phyloP scores from a whole-genome alignment of 257 asterid species.

The Solanum commersonii region DNA sequence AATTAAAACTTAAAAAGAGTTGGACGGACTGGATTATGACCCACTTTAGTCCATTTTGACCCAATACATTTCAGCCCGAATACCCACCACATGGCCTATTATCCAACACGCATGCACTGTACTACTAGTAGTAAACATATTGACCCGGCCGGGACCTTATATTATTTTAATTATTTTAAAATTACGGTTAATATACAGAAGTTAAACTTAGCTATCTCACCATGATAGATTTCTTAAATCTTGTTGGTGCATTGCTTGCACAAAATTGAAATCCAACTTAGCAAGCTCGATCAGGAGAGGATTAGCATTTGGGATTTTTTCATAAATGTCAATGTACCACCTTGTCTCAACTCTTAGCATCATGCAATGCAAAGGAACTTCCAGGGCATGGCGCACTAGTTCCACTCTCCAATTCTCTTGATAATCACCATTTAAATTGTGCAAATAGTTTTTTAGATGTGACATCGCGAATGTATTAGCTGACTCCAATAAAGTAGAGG shows the following conservation, averaged over 20 bases:
- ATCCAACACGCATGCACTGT: no score
- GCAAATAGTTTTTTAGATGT: background rate
- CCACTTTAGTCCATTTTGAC: background rate
- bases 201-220: background rate
- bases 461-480: constrained; percentile 24
- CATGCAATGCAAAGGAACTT: constrained; percentile 1
- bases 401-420: background rate
- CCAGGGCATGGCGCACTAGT: background rate
- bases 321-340: background rate
- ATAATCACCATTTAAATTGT: background rate
- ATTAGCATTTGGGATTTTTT: background rate
- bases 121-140: no score
- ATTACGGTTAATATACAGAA: no score
- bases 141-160: no score
- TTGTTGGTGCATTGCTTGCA: background rate
- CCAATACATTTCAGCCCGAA: background rate
- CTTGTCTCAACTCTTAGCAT: background rate
- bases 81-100: no score
- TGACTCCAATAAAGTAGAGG: constrained; percentile 6
- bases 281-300: background rate
- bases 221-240: constrained; percentile 1
- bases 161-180: no score
- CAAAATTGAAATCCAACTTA: constrained; percentile 5
- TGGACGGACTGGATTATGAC: background rate
- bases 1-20: background rate